Evolutionary conservation across 1,284 basidiomycete genomes (phyloP), one percentile per base, ranked within the genome.

Genomic region (Exsudoporus floridanus): DNA sequence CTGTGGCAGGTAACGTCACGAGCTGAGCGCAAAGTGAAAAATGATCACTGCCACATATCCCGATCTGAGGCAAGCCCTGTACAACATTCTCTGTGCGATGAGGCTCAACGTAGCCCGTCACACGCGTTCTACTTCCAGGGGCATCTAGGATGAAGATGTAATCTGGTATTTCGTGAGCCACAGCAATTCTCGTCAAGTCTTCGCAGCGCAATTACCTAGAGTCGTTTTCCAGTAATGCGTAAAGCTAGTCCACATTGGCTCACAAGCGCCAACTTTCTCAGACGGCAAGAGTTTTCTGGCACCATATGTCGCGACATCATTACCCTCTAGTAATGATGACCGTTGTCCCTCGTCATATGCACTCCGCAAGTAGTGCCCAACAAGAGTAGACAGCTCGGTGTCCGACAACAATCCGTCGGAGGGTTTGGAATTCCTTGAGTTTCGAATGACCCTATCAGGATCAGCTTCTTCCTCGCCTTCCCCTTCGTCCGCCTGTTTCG

Each of bases 41-140:
- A 66, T 98, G 94, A 70, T 98, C 94, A 62, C 90, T 93, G 10
- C 90, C 90, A 59, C 87, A 90, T 25, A 94, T 77, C 16, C 82
- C 84, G 58, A 81, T 82, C 61, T 83, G 78, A n/a, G 94, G 94
- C 39, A 98, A 72, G 8, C 94, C 94, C 9, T 79, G 78, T 7
- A 77, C 78, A 9, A 97, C 77, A 46, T 85, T 79, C 47, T 80
- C 74, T n/a, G 79, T 79, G 18, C 63, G 66, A 55, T 86, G 88
- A 9, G 90, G 86, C 33, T 80, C 71, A 18, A 93, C 79, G 13
- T 94, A 72, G 19, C 83, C 79, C 4, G 75, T 73, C 5, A 95
- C 77, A 21, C 68, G 64, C 4, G 78, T 75, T n/a, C 53, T 61
- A 48, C 63, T 64, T 51, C 67, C 61, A 21, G 71, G 63, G 10